A percentile compares a stretch with the other conserved stretches of the same genome.
These are phyloP conservation scores for Chalciporus sphaerocephalus DNA, from an alignment of 768 basidiomycete species.

Conservation along the genomic window DNA sequence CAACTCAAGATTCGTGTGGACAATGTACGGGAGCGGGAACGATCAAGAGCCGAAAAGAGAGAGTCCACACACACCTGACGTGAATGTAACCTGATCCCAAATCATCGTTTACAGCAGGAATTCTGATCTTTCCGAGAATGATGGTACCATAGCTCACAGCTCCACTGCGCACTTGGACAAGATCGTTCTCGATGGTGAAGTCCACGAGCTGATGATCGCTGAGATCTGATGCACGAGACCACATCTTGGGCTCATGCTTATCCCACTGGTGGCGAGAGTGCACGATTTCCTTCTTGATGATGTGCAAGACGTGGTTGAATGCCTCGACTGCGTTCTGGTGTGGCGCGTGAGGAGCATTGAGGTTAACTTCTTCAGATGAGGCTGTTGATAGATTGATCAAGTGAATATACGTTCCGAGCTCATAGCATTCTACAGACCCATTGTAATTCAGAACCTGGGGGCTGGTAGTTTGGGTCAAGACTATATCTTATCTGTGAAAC, in stretches of 20 bases:
- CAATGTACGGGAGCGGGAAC: not conserved
- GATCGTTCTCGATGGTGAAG: constrained; percentile 46
- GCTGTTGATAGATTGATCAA: constrained; percentile 40
- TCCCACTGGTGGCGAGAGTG: constrained; percentile 69
- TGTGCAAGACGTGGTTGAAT: constrained; percentile 49
- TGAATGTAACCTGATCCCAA: constrained; percentile 63
- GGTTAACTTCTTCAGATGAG: constrained; percentile 48
- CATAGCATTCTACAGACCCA: constrained; percentile 23
- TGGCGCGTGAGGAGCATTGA: constrained; percentile 62
- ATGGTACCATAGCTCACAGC: constrained; percentile 64
- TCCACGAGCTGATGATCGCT: constrained; percentile 48
- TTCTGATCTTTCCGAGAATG: constrained; percentile 70
- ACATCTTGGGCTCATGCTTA: constrained; percentile 57
- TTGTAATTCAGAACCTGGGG: constrained; percentile 5
- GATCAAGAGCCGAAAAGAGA: not conserved
- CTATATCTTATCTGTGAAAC: constrained; percentile 21
- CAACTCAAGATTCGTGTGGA: constrained; percentile 5
- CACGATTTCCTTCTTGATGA: constrained; percentile 62
- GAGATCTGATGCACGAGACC: constrained; percentile 52
- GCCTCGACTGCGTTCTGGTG: constrained; percentile 58
- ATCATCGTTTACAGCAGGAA: constrained; percentile 62
- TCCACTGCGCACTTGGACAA: constrained; percentile 49
- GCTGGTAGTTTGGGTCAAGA: not conserved
- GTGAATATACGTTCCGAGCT: constrained; percentile 7
- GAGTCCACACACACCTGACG: constrained; percentile 49